Evolutionary conservation across 177 flowering plant species (phyloP), one percentile per base, ranked within the genome.

Genomic region (Telopea speciosissima): DNA sequence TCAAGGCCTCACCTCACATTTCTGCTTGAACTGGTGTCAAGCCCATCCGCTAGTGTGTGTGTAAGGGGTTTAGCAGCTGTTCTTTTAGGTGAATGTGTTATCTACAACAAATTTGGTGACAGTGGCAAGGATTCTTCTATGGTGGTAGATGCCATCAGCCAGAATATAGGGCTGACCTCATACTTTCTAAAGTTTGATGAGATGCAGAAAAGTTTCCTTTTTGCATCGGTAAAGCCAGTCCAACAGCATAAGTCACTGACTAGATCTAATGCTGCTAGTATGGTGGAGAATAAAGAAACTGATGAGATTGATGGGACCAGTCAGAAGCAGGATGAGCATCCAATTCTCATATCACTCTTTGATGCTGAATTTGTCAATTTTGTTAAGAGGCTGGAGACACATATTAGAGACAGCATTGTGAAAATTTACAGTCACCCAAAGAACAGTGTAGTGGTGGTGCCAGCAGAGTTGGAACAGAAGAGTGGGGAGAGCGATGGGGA

Each of bases 51-150:
- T 61, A 85, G 90, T 17, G 87, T 80, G 31, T 84, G 79, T 75
- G 70, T 77, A 7, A 83, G 85, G 80, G 99, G 99, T 25, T 75
- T 96, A 78, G 90, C 93, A 9, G 98, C 98, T 25, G 71, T 85
- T 77, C 81, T 96, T 16, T 76, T 93, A 82, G 99, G 99, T n/a
- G 98, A 91, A 68, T 93, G 99, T 81, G 89, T 89, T 49, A 78
- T 93, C 45, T 90, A 79, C 75, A 91, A 85, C 69, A 82, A 85
- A 77, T 81, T 81, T 21, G 72, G 17, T 73, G 91, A 85, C 0
- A 75, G 9, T 36, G 40, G 8, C 63, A 89, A 73, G 75, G 92
- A 89, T 80, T 87, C 97, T 40, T 66, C 88, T 84, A 49, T 82
- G 24, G 76, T 96, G 40, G 98, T 89, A 72, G 98, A 96, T 82